Evolutionary conservation across 106 monocot species (phyloP), one percentile per base, ranked within the genome.

Genomic region (Apostasia ramifera): DNA sequence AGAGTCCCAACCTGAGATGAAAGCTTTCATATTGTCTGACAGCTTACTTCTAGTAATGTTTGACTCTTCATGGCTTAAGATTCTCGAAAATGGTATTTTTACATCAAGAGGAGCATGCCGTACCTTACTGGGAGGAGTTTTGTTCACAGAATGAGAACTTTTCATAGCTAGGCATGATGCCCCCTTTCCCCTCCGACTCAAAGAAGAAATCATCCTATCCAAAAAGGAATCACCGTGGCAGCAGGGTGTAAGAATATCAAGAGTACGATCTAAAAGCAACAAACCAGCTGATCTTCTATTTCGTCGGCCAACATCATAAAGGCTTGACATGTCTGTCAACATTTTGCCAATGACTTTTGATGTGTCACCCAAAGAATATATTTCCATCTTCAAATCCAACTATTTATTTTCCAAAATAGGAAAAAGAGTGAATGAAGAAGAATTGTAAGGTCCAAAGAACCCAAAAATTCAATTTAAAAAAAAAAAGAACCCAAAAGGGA

Each of bases 331-430:
- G 70, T 93, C 87, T 55, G 84, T 93, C 81, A 98, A 79, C 61
- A 90, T 93, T 69, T 90, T 93, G 61, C 98, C 98, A 61, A 98
- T 82, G 69, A 58, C 67, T 76, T 81, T 93, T 57, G 98, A 93
- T 45, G 87, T 76, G 72, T 85, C 93, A 49, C 98, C 98, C 47
- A 98, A 63, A 57, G 98, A 98, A 74, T 93, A 98, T 74, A 93
- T 90, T 73, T 98, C 98, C 73, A 98, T 55, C 85, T 93, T 98
- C 70, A 98, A 63, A 80, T 98, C 98, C 90, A 98, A 81, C 97
- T 98, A 39, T 59, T 75, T 13, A 76, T 52, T 73, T 81, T 47
- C 47, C 5, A 60, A 57, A 13, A 61, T 43, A 76, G 26, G 65
- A 50, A 26, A 55, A 50, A 55, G 49, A 50, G 49, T 53, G 53